Percentiles rank a stretch among this genome's conserved stretches.
Conservation (phyloP, 495 filamentous ascomycete species). For the Aspergillus conjunctus region DNA sequence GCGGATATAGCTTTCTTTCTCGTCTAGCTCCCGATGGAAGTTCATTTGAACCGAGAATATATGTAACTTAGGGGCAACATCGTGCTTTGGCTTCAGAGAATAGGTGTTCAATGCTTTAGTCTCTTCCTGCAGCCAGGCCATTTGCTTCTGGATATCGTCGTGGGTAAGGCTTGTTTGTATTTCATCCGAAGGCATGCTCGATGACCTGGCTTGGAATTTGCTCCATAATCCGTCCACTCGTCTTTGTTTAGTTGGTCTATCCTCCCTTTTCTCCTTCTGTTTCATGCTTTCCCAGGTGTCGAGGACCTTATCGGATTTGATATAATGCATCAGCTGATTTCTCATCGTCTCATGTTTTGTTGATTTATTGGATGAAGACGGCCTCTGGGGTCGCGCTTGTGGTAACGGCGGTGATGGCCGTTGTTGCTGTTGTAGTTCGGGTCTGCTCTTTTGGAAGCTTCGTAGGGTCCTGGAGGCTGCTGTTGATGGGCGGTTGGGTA, state of each 20-base stretch:
- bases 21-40: slow-evolving; percentile 18
- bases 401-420: slow-evolving; percentile 17
- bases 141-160: slow-evolving; percentile 29
- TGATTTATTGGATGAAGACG: slow-evolving; percentile 17
- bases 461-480: slow-evolving; percentile 33
- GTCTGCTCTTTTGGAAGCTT: slow-evolving; percentile 25
- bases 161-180: slow-evolving; percentile 18
- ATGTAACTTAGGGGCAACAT: slow-evolving; percentile 38
- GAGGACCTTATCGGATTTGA: slow-evolving; percentile 44
- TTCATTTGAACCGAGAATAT: slow-evolving; percentile 36
- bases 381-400: slow-evolving; percentile 13
- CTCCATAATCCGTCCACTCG: slow-evolving; percentile 40
- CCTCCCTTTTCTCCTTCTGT: slow-evolving; percentile 21
- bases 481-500: slow-evolving; percentile 30
- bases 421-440: slow-evolving; percentile 23
- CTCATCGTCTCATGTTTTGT: slow-evolving; percentile 36
- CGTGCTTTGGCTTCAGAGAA: slow-evolving; percentile 37
- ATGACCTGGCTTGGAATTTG: slow-evolving; percentile 37
- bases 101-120: slow-evolving; percentile 39
- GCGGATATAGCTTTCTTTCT: slow-evolving; percentile 9
- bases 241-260: slow-evolving; percentile 18
- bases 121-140: slow-evolving; percentile 39
- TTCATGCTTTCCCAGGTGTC: slow-evolving; percentile 42
- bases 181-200: slow-evolving; percentile 18
- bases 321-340: slow-evolving; percentile 42